Percentiles rank a stretch among this genome's conserved stretches.
phyloP scores from a whole-genome alignment of 805 yeast genomes.

The Scheffersomyces lignosus region DNA sequence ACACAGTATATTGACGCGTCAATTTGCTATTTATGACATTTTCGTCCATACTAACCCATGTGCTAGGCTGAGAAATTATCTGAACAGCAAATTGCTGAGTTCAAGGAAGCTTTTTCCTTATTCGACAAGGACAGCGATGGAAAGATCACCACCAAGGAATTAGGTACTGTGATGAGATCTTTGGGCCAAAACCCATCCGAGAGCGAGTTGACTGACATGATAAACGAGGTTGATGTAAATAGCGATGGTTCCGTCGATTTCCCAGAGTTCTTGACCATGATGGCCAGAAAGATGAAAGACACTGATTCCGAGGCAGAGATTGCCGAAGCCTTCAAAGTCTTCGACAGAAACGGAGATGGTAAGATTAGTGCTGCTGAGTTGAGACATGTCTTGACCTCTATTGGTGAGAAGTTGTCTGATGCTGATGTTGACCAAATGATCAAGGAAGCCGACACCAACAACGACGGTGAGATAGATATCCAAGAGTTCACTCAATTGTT shows the following conservation, averaged over 20 bases:
- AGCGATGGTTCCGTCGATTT: slow-evolving; percentile 73
- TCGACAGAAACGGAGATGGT: slow-evolving; percentile 96
- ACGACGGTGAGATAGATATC: slow-evolving; percentile 96
- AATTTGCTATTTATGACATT: no score
- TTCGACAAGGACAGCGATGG: slow-evolving; percentile 98
- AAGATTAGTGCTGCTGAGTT: slow-evolving; percentile 95
- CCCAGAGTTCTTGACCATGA: slow-evolving; percentile 48
- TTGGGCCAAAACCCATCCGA: slow-evolving; percentile 97
- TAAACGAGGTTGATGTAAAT: slow-evolving; percentile 95
- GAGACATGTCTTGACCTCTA: slow-evolving; percentile 94
- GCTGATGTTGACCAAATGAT: slow-evolving; percentile 98
- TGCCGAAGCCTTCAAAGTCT: slow-evolving; percentile 96
- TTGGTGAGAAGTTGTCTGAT: slow-evolving; percentile 95
- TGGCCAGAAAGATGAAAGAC: slow-evolving; percentile 76
- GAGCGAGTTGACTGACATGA: slow-evolving; percentile 92
- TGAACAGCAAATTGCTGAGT: slow-evolving; percentile 94
- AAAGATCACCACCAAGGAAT: slow-evolving; percentile 90
- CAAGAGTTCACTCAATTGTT: slow-evolving; percentile 93
- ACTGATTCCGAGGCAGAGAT: slow-evolving; percentile 97
- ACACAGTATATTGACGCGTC: no score
- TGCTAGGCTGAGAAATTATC: slow-evolving; percentile 83
- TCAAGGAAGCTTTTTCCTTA: slow-evolving; percentile 95
- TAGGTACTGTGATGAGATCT: slow-evolving; percentile 99
- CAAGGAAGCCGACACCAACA: slow-evolving; percentile 90
- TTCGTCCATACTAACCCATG: slow-evolving; percentile 16